Evolutionary conservation across 108 stramenopile genomes (phyloP).

Genomic region (Cyclostephanos tholiformis): DNA sequence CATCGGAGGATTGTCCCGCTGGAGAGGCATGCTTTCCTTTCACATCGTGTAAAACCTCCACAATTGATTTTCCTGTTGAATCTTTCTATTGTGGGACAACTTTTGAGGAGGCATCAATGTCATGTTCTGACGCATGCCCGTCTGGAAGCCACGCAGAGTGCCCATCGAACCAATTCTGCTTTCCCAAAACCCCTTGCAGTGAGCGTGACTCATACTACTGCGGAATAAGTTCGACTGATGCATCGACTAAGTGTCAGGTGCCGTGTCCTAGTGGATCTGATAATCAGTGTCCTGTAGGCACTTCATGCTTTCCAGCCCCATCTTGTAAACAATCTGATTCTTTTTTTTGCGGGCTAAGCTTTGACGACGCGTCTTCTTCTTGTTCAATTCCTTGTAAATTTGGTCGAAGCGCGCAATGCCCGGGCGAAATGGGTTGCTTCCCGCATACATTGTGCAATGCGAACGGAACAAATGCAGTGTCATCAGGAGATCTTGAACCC

Average conservation of each 20-base stretch:
- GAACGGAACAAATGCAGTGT: slow-evolving; percentile 39
- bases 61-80: slow-evolving; percentile 48
- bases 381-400: slow-evolving; percentile 41
- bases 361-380: slow-evolving; percentile 38
- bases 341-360: slow-evolving; percentile 49
- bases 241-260: slow-evolving; percentile 40
- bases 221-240: slow-evolving; percentile 49
- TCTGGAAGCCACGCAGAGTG: slow-evolving; percentile 46
- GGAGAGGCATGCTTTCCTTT: slow-evolving; percentile 47
- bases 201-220: slow-evolving; percentile 51
- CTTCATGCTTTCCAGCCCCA: slow-evolving; percentile 44
- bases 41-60: slow-evolving; percentile 39
- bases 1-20: slow-evolving; percentile 36
- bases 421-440: slow-evolving; percentile 43
- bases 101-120: slow-evolving; percentile 50
- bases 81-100: slow-evolving; percentile 51
- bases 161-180: slow-evolving; percentile 33
- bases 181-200: slow-evolving; percentile 47
- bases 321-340: slow-evolving; percentile 49
- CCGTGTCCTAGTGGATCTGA: slow-evolving; percentile 48
- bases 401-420: slow-evolving; percentile 43
- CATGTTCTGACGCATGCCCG: slow-evolving; percentile 43
- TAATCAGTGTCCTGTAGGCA: slow-evolving; percentile 37
- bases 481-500: slow-evolving; percentile 41
- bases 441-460: slow-evolving; percentile 63